Evolutionary conservation across 192 early-diverging fungal genomes (phyloP).

Genomic region (Coemansia javaensis): DNA sequence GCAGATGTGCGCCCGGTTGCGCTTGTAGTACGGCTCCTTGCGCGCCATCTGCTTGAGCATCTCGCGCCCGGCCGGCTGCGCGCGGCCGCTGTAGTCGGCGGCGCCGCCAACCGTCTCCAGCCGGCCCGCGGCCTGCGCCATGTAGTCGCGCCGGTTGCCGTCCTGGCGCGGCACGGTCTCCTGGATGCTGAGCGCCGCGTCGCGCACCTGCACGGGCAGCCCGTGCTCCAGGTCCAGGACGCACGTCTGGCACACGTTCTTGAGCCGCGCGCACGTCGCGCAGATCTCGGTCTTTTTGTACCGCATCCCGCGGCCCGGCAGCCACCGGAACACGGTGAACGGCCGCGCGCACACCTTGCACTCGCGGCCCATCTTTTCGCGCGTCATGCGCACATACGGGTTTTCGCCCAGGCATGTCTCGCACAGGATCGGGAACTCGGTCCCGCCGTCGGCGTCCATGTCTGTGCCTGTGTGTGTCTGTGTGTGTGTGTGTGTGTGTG

Average conservation of each 20-base stretch:
- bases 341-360: constrained; percentile 87
- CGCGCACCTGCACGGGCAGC: constrained; percentile 90
- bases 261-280: constrained; percentile 94
- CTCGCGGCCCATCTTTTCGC: constrained; percentile 65
- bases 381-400: constrained; percentile 98
- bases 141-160: constrained; percentile 84
- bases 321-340: constrained; percentile 96
- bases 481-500: not conserved
- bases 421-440: constrained; percentile 84
- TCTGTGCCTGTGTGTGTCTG: too few species aligned
- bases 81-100: constrained; percentile 29
- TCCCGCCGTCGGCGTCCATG: constrained; percentile 7
- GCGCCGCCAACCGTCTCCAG: constrained; percentile 14
- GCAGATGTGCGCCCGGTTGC: constrained; percentile 87
- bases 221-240: constrained; percentile 92
- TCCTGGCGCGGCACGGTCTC: constrained; percentile 76
- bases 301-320: constrained; percentile 89
- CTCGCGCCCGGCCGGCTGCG: constrained; percentile 49
- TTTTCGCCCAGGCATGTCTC: constrained; percentile 97
- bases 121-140: constrained; percentile 67
- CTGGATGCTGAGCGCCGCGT: constrained; percentile 72
- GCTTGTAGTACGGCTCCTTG: constrained; percentile 85
- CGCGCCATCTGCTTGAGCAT: constrained; percentile 78
- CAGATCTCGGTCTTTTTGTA: constrained; percentile 99
- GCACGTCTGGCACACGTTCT: constrained; percentile 98